Conservation (phyloP, 441 rosid species). For the Erodium texanum region DNA sequence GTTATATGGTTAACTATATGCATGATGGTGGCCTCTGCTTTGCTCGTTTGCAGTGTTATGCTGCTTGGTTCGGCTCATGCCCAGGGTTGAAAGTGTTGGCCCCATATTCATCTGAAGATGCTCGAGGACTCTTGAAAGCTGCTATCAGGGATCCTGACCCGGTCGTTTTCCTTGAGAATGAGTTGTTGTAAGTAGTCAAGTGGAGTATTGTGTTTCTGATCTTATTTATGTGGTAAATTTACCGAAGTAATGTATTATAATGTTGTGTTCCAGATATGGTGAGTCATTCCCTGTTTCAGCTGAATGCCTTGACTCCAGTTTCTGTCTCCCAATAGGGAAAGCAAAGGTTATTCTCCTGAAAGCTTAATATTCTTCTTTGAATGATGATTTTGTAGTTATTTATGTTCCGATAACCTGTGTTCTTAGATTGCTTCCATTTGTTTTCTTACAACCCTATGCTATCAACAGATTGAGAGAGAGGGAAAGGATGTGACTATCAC, state of each 20-base stretch:
- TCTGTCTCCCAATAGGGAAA: constrained; percentile 92
- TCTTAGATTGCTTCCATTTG: neutral
- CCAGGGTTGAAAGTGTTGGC: constrained; percentile 84
- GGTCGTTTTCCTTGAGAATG: constrained; percentile 87
- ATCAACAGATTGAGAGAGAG: constrained; percentile 73
- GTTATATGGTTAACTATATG: neutral
- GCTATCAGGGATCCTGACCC: constrained; percentile 98
- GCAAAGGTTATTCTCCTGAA: constrained; percentile 50
- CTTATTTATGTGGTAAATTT: neutral
- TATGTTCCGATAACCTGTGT: neutral
- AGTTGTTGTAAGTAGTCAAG: constrained; percentile 56
- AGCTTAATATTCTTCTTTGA: neutral
- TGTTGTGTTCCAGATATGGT: constrained; percentile 53
- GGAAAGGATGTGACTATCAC: constrained; percentile 88
- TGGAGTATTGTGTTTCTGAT: neutral
- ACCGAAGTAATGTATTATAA: neutral
- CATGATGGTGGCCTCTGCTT: neutral
- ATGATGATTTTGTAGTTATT: constrained; percentile 14
- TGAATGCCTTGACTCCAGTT: constrained; percentile 87
- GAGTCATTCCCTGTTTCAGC: constrained; percentile 87
- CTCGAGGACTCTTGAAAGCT: constrained; percentile 88
- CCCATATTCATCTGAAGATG: constrained; percentile 88
- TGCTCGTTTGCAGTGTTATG: constrained; percentile 60
- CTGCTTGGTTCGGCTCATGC: constrained; percentile 77
- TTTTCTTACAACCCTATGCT: neutral